Evolutionary conservation across 495 filamentous ascomycete species (phyloP), one percentile per base, ranked within the genome.

Genomic region (Neurospora sp.): DNA sequence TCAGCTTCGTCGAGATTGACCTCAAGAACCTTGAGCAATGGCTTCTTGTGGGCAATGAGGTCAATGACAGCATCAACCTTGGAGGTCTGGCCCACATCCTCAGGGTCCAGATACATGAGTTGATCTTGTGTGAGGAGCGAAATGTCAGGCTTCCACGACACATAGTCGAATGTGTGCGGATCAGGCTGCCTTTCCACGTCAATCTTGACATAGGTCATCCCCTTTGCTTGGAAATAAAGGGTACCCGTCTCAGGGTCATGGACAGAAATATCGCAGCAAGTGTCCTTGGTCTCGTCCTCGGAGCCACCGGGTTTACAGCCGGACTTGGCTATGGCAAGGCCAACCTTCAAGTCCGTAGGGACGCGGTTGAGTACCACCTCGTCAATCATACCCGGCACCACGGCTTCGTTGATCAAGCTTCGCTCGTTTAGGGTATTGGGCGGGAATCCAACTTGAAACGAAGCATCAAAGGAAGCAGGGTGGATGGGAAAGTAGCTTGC

Each of bases 401-500:
- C 37, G 2, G 60, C 41, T 18, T 39, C 74, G 11, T 71, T 41
- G 16, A 78, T 38, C 14, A 31, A 5, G 42, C 71, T 75, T 27
- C 72, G 54, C n/a, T 78, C 75, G n/a, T 44, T 62, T 5, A 62
- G 49, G 39, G n/a, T 14, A 10, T 44, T 38, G 0, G 79, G 54
- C 5, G 80, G 71, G 16, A 62, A 71, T 0, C 78, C 76, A 12
- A 79, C 74, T 60, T 85, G 83, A 11, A 84, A 70, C 70, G 77
- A 82, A 12, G 41, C 78, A 44, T 86, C 85, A 10, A 87, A 72
- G 23, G 72, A 74, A 0, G 79, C 77, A 3, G 85, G 85, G 72
- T 87, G 85, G 23, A 87, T 73, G 9, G 82, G 69, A 69, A 83
- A 83, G n/a, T 69, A 72, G 9, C 79, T 80, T 70, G 84, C 78